Evolutionary conservation across 202 grass and related monocot species (phyloP).

Genomic region (Setaria viridis): DNA sequence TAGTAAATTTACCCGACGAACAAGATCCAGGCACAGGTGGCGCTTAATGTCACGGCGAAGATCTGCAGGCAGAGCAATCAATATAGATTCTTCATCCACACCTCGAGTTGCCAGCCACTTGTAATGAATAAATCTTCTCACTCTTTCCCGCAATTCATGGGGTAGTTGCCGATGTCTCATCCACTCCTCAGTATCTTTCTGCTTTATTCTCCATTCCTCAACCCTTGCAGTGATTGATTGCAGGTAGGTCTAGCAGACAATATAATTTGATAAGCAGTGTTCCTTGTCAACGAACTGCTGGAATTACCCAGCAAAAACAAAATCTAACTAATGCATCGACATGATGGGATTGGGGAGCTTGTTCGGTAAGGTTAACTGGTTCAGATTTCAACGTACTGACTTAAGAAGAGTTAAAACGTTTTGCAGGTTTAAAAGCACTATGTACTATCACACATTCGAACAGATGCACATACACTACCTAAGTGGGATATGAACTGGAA

Average conservation of each 20-base stretch:
- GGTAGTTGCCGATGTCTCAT: constrained; percentile 94
- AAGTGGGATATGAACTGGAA: not conserved
- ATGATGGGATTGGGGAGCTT: not conserved
- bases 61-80: constrained; percentile 74
- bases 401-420: not conserved
- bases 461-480: not conserved
- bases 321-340: constrained; percentile 5
- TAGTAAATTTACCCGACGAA: constrained; percentile 74
- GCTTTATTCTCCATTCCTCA: constrained; percentile 96
- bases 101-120: constrained; percentile 97
- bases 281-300: constrained; percentile 22
- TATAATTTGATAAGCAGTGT: constrained; percentile 36
- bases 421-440: not conserved
- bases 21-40: constrained; percentile 86
- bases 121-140: constrained; percentile 91
- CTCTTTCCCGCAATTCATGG: constrained; percentile 62
- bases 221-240: constrained; percentile 93
- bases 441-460: not conserved
- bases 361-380: not conserved
- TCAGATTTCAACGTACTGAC: not conserved
- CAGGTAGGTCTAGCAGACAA: constrained; percentile 79
- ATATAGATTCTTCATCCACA: constrained; percentile 88
- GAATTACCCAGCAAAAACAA: not conserved
- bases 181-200: constrained; percentile 95
- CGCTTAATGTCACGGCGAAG: constrained; percentile 94